Conservation (phyloP, 495 filamentous ascomycete species). For the Haplographium delicatum region DNA sequence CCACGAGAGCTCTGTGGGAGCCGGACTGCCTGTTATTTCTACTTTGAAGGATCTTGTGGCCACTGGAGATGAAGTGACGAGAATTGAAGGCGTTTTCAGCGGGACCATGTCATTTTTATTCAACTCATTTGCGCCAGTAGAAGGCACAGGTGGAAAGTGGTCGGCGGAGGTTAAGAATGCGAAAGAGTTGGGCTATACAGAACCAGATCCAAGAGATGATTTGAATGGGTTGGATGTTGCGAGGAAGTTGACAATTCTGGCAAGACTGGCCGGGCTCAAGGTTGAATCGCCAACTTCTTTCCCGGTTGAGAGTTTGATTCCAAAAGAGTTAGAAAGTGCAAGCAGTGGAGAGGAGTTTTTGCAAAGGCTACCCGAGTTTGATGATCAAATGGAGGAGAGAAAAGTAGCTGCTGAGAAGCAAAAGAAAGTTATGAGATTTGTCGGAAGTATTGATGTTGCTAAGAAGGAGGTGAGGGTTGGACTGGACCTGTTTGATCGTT, state of each 20-base stretch:
- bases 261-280: constrained; percentile 70
- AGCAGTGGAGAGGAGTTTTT: constrained; percentile 78
- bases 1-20: constrained; percentile 91
- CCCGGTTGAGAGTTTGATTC: constrained; percentile 88
- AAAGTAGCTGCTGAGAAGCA: constrained; percentile 73
- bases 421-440: constrained; percentile 90
- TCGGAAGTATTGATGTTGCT: constrained; percentile 83
- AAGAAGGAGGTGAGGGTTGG: constrained; percentile 78
- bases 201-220: constrained; percentile 94
- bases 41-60: constrained; percentile 84
- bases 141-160: constrained; percentile 68
- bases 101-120: constrained; percentile 96
- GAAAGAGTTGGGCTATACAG: constrained; percentile 92
- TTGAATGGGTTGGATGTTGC: constrained; percentile 95
- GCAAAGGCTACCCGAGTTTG: constrained; percentile 66
- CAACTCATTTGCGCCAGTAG: constrained; percentile 81
- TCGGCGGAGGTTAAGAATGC: constrained; percentile 84
- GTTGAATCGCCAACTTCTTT: constrained; percentile 77
- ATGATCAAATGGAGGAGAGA: constrained; percentile 74
- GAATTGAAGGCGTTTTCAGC: constrained; percentile 93
- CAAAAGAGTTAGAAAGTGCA: constrained; percentile 69
- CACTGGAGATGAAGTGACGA: constrained; percentile 80
- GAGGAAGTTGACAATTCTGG: constrained; percentile 92
- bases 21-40: constrained; percentile 85
- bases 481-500: constrained; percentile 76